Base-by-base conservation (phyloP, 2,329 filamentous ascomycete species). In the Sporothrix protearum region DNA sequence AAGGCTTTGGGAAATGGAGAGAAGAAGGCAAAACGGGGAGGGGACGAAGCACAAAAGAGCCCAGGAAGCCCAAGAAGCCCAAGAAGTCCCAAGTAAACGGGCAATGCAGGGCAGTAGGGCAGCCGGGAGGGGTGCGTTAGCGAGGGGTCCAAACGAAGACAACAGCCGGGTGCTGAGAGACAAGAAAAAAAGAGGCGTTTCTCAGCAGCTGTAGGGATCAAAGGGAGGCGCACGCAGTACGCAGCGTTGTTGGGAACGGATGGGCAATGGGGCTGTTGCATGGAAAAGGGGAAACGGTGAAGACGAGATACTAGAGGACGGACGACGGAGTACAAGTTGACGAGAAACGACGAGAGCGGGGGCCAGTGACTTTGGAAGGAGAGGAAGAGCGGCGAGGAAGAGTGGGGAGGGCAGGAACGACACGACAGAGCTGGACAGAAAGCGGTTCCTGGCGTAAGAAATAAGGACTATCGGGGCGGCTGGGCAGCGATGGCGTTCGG, bases 361-460 rank as follows among this genome's bases (percentile, higher is more conserved):
- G 76, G 75, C 75, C 75, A 64, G 36, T 22, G 16, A 36, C 30
- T 59, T 33, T 9, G 55, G 55, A 36, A 36, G 7, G 55, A 59
- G 59, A 76, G 76, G 74, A 71, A 74, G 74, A 75, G 76, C 74
- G 76, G 76, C 73, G 76, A 76, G 74, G 77, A 76, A 75, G 53
- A 61, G 63, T 63, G 69, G 69, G 30, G 64, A 55, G 51, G 33
- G 39, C 47, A 70, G 49, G 59, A 59, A 53, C 10, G 49, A 42
- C 57, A 45, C 33, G 16, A 64, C 25, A 28, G 16, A 55, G 47
- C 10, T 33, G 42, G 42, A 28, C 14, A 47, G 33, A 53, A 28
- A 63, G 57, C n/a, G 25, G 57, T 67, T 69, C 68, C 39, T 68
- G 69, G 70, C 53, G 73, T 75, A 30, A 74, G 74, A 75, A 75